Percentiles rank a stretch among this genome's conserved stretches.
Conservation (phyloP, 164 flowering plant genomes). For the Santalum album region DNA sequence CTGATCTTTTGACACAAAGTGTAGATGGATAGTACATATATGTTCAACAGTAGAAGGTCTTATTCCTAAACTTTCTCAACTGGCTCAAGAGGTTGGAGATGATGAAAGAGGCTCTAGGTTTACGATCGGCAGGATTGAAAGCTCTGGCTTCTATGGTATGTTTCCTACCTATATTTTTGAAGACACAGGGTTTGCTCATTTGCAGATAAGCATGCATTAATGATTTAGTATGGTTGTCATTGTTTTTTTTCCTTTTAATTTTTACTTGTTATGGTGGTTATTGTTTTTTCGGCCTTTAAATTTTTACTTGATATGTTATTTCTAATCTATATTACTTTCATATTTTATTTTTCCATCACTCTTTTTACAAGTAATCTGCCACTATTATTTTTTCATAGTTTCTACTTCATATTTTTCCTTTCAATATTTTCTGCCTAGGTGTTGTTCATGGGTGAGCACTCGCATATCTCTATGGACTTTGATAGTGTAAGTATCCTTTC, state of each 20-base stretch:
- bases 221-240: too few relatives aligned
- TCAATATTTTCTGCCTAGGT: constrained; percentile 32
- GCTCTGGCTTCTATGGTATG: constrained; percentile 72
- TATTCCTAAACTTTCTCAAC: constrained; percentile 71
- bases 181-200: not conserved
- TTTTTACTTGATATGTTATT: not conserved
- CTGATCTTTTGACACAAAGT: constrained; percentile 11
- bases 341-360: too few relatives aligned
- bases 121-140: constrained; percentile 74
- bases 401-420: not conserved
- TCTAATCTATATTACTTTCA: not conserved
- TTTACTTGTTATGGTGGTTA: too few relatives aligned
- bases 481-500: constrained; percentile 50
- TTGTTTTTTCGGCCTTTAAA: too few relatives aligned
- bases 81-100: constrained; percentile 73
- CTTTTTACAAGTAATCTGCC: too few relatives aligned
- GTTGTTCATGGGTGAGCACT: constrained; percentile 76
- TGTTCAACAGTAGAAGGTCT: constrained; percentile 93
- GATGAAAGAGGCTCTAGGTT: constrained; percentile 50
- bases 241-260: too few relatives aligned
- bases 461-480: constrained; percentile 76
- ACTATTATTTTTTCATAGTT: not conserved
- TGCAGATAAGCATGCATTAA: too few relatives aligned
- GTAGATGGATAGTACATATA: constrained; percentile 66
- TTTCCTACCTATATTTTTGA: not conserved